phyloP scores from a whole-genome alignment of 169 alveolate genomes.

The Cryptosporidium viatorum region DNA sequence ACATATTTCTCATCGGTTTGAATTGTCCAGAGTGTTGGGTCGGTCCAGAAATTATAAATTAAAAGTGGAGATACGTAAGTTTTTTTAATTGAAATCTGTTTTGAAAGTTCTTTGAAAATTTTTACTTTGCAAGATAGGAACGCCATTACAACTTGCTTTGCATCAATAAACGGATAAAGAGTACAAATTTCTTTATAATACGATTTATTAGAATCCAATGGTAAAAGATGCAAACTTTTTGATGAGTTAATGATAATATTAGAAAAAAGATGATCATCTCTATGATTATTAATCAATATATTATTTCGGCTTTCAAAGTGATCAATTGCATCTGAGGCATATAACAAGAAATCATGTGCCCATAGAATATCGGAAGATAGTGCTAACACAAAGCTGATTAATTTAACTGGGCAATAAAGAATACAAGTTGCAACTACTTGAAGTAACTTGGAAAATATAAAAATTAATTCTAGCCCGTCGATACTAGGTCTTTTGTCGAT shows the following conservation, averaged over 20 bases:
- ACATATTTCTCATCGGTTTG: not conserved
- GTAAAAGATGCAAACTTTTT: not conserved
- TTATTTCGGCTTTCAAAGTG: not conserved
- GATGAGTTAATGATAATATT: not conserved
- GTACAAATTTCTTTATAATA: conserved; percentile 62
- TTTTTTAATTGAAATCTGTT: conserved; percentile 30
- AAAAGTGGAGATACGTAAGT: conserved; percentile 20
- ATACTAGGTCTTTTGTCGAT: not conserved
- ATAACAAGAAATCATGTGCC: conserved; percentile 38
- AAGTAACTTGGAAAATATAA: conserved; percentile 25
- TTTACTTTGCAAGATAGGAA: conserved; percentile 21
- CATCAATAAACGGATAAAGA: conserved; percentile 45
- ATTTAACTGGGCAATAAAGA: conserved; percentile 33
- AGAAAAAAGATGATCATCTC: conserved; percentile 20
- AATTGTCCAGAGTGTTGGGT: conserved; percentile 53
- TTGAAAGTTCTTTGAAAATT: conserved; percentile 24
- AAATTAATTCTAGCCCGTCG: not conserved
- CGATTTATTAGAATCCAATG: conserved; percentile 4
- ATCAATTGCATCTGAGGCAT: conserved; percentile 68
- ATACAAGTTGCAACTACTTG: conserved; percentile 66
- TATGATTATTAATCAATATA: not conserved
- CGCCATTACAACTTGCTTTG: not conserved
- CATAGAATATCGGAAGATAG: conserved; percentile 60
- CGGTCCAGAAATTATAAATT: conserved; percentile 9
- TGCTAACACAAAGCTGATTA: conserved; percentile 39